Base-by-base conservation (phyloP, 306 rosid species). In the Prinsepia uniflora region DNA sequence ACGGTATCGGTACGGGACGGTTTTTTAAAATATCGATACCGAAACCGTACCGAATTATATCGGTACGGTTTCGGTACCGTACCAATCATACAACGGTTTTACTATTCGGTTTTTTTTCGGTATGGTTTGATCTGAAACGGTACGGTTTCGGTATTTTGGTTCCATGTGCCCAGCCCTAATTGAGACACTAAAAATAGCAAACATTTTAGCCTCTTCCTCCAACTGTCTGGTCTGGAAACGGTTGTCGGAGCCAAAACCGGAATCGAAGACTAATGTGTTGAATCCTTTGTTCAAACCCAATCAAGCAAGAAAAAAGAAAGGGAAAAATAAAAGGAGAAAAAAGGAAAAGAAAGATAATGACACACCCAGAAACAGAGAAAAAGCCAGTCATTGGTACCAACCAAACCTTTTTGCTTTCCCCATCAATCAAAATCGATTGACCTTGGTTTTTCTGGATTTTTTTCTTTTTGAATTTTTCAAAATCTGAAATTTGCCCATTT, bases 241-340 rank as follows among this genome's bases (percentile, higher is more conserved):
- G 74, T 85, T 82, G 70, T 73, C 85, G 96, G 93, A 88, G 86
- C 83, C 72, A 63, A 85, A 84, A 52, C 59, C 89, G 96, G 92
- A 80, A 83, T 58, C 82, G 55, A 70, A 53, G 17, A 72, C 36
- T 79, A 78, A 65, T 55, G 89, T 58, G 72, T 72, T 84, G 82
- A 79, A 78, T 81, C 71, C 67, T 60, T 65, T 67, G 58, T 84
- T 79, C 84, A 81, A 83, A 82, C 77, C 80, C 68, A 80, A 64
- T 72, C 71, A 76, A 84, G 74, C 24, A 68, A 42, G 49, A 73
- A 63, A 83, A 79, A 41, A 42, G 52, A 63, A 73, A 64, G 78
- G 75, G 42, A 43, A 60, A 55, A 12, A 50, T n/a, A 70, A 72
- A 39, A 56, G 46, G 39, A 70, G 30, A 45, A 58, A 4, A 36